Evolutionary conservation across 192 early-diverging fungal species (phyloP), one percentile per base, ranked within the genome.

Genomic region (Jimgerdemannia flammicorona): DNA sequence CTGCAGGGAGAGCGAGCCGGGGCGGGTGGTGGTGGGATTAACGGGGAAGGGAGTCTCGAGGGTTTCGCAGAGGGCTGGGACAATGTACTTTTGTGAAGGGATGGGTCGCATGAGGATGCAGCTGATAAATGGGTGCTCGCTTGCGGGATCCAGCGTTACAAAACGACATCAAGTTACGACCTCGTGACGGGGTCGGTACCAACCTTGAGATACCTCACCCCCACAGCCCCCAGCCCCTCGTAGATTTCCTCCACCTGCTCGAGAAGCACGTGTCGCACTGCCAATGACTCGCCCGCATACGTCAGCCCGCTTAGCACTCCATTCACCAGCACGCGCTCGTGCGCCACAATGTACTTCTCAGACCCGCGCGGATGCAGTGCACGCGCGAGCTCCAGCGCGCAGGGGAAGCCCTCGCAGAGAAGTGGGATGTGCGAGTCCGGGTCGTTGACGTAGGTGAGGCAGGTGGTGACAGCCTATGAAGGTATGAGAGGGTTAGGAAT

Each of bases 1-100:
- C 49, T 59, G 0, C 70, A 29, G 72, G 81, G 79, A 14, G 84
- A 86, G 59, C n/a, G 69, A 10, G 83, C 81, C 70, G 81, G 84
- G 81, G 81, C 78, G 17, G 84, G 83, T 74, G 81, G 84, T 64
- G 76, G 70, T 19, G 77, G 74, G 2, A 49, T 75, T 74, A 75
- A 77, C 7, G 72, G 71, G 40, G 84, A 81, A 44, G 69, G 75
- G 43, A 82, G 49, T 59, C 49, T 59, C 49, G 14, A 59, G 49
- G 14, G 49, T 59, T 14, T 59, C 49, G 49, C 49, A 59, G 49
- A 59, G 49, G 8, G 14, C 14, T 6, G 49, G 49, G 14, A 59
- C 14, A 14, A 59, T 59, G 49, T 59, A 59, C 49, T 59, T 10
- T 59, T 14, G 49, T 59, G 6, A 59, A 10, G 6, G 8, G 49